A percentile compares a stretch with the other conserved stretches of the same genome.
Conservation (phyloP, 2,329 filamentous ascomycete species). For the Penicillium capsulatum region DNA sequence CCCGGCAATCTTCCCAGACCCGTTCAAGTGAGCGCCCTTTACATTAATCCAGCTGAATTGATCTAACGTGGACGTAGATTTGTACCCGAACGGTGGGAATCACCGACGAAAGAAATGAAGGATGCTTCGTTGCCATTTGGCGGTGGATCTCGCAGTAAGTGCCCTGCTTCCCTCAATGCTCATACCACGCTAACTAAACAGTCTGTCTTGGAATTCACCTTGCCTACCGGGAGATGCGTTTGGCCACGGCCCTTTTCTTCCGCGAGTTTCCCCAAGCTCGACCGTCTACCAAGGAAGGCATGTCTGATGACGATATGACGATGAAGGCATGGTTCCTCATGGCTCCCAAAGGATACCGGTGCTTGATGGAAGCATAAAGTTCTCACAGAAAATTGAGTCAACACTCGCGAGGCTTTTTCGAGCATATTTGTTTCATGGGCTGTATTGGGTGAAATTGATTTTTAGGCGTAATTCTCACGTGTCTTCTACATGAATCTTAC, state of each 20-base stretch:
- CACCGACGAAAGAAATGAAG: conserved; percentile 40
- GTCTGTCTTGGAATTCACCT: conserved; percentile 67
- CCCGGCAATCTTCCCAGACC: conserved; percentile 46
- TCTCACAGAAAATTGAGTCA: too few species aligned
- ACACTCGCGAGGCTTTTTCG: too few species aligned
- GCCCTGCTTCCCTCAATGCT: too few species aligned
- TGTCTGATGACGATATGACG: conserved; percentile 40
- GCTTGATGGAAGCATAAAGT: conserved; percentile 39
- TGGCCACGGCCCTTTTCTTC: conserved; percentile 52
- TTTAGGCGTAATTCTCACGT: too few species aligned
- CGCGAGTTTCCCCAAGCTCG: conserved; percentile 27
- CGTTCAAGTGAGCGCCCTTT: conserved; percentile 46
- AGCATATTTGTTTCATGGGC: too few species aligned
- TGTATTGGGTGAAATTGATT: too few species aligned
- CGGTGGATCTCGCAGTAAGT: conserved; percentile 56
- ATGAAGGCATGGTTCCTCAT: conserved; percentile 45
- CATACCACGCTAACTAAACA: conserved; percentile 5
- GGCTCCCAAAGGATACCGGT: conserved; percentile 41
- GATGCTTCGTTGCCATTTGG: conserved; percentile 65
- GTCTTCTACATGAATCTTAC: too few species aligned
- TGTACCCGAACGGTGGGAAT: conserved; percentile 26
- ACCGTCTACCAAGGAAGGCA: conserved; percentile 20
- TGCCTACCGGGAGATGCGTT: conserved; percentile 55
- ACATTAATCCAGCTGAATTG: not conserved
- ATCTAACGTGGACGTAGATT: conserved; percentile 14